phyloP scores from a whole-genome alignment of 768 basidiomycete genomes.

The Melanogaster broomeanus region DNA sequence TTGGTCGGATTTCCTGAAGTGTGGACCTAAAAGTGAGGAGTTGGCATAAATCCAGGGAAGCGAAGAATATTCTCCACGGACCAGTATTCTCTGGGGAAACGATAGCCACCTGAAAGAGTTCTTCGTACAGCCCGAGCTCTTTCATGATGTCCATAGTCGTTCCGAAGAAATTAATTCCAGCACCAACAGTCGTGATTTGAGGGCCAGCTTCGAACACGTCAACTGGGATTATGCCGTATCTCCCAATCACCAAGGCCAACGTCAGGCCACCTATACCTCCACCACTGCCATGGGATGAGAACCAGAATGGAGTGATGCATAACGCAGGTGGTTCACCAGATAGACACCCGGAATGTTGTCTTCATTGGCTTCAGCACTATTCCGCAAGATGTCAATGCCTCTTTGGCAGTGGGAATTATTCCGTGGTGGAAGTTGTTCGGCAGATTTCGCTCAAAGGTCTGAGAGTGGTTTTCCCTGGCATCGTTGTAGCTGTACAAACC shows the following conservation, averaged over 20 bases:
- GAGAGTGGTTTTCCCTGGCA: no score
- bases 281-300: slow-evolving; percentile 25
- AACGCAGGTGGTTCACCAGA: slow-evolving; percentile 11
- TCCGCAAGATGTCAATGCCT: no score
- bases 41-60: neutral
- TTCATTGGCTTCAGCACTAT: no score
- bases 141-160: slow-evolving; percentile 46
- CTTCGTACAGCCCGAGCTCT: slow-evolving; percentile 40
- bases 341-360: slow-evolving; percentile 12
- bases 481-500: no score
- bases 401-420: no score
- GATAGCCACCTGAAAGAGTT: slow-evolving; percentile 19
- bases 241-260: slow-evolving; percentile 32
- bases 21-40: slow-evolving; percentile 16
- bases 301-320: neutral
- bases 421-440: no score
- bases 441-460: no score
- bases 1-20: slow-evolving; percentile 37
- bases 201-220: slow-evolving; percentile 45
- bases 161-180: slow-evolving; percentile 48
- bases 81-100: slow-evolving; percentile 20
- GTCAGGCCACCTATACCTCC: slow-evolving; percentile 41
- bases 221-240: slow-evolving; percentile 29
- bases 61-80: slow-evolving; percentile 1
- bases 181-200: slow-evolving; percentile 43